Percentiles rank a stretch among this genome's conserved stretches.
These are phyloP conservation scores for Fagus crenata DNA, from an alignment of 306 rosid genomes.

Conservation along the genomic window DNA sequence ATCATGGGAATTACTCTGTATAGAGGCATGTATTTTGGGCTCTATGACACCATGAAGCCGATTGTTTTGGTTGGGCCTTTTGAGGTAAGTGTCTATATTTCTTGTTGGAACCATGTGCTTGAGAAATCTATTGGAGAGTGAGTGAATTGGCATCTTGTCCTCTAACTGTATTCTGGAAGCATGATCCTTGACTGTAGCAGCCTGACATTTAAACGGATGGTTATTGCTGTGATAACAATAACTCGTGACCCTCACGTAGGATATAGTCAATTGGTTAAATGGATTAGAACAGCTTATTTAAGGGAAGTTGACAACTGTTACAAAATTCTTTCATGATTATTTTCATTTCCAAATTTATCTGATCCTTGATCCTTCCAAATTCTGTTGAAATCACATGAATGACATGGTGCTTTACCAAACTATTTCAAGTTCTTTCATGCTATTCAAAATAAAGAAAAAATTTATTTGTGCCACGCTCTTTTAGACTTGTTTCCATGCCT, in stretches of 20 bases:
- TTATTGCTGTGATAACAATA: not conserved
- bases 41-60: conserved; percentile 93
- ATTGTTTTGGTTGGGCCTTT: conserved; percentile 74
- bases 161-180: too few species aligned
- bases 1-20: conserved; percentile 86
- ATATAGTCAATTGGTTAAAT: not conserved
- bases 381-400: not conserved
- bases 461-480: not conserved
- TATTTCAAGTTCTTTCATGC: conserved; percentile 10
- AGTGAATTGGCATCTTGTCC: too few species aligned
- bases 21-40: conserved; percentile 96
- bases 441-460: not conserved
- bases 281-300: conserved; percentile 29
- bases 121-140: too few species aligned
- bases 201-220: not conserved
- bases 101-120: too few species aligned
- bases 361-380: conserved; percentile 4
- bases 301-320: conserved; percentile 4
- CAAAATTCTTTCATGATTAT: conserved; percentile 20
- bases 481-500: conserved; percentile 5
- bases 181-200: too few species aligned
- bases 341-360: conserved; percentile 4
- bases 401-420: not conserved
- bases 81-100: conserved; percentile 56
- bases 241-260: not conserved